Base-by-base conservation (phyloP, 2,329 filamentous ascomycete genomes). In the Botrytis deweyae region DNA sequence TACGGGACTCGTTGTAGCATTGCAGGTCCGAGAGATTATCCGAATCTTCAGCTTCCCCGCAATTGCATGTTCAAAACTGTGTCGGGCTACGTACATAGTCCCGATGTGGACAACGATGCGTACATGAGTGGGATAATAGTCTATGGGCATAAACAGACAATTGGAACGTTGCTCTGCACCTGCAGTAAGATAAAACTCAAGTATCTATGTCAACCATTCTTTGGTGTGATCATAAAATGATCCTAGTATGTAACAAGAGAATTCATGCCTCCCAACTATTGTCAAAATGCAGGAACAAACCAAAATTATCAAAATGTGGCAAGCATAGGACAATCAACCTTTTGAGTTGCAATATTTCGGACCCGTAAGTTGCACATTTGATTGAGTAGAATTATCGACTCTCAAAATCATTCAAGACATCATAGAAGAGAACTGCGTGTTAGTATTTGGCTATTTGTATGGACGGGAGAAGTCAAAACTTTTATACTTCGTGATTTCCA, bases 91-190 rank as follows among this genome's bases (percentile, higher is more conserved):
- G 14, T 33, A 55, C 18, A 22, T 7, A 61, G 33, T 40, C 18
- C 40, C 6, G 14, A 55, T 18, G 14, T 33, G 44, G 40, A 38
- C 59, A n/a, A 29, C n/a, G 10, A 61, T 38, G 22, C 52, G 10
- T 10, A 68, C 29, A 49, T 49, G 44, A 52, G 36, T 69, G 58
- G 40, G 25, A 40, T 63, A 9, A 6, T 69, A 29, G 38, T 55
- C 10, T 65, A 38, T 55, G 9, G 2, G 29, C 22, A 58, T 49
- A 29, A 71, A 42, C 40, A 33, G 29, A 46, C n/a, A 36, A 49
- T 44, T 73, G 72, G 46, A 73, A 73, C 67, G 72, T 73, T 73
- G 68, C 72, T 52, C 67, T 44, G 46, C n/a, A 44, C 46, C 29
- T 72, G 62, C 70, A 72, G 61, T 33, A 58, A 44, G 14, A 33